These are phyloP conservation scores for Exophiala lecanii-corni DNA, from an alignment of 2,329 filamentous ascomycete species.

Conservation along the genomic window DNA sequence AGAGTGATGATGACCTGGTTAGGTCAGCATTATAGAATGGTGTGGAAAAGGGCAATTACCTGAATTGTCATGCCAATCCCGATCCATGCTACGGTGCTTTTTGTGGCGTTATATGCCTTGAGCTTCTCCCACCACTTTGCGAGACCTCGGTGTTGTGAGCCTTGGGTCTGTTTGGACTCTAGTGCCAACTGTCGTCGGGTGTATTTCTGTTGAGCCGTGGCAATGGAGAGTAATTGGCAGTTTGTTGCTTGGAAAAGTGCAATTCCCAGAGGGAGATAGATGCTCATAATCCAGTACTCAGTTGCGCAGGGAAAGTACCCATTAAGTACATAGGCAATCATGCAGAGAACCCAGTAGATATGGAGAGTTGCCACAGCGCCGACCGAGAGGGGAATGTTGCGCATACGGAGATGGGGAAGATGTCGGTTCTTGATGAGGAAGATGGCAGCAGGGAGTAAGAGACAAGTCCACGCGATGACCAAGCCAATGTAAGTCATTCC, in stretches of 20 bases:
- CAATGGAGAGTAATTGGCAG: constrained; percentile 56
- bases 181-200: constrained; percentile 7
- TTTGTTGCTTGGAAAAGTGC: constrained; percentile 63
- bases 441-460: constrained; percentile 30
- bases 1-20: constrained; percentile 54
- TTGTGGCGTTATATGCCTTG: constrained; percentile 43
- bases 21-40: constrained; percentile 13
- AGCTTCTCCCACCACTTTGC: constrained; percentile 36
- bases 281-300: constrained; percentile 65
- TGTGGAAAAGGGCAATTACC: constrained; percentile 37
- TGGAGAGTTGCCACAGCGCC: constrained; percentile 36
- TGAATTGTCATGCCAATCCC: constrained; percentile 53
- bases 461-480: constrained; percentile 31
- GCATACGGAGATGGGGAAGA: constrained; percentile 35
- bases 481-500: constrained; percentile 25
- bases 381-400: constrained; percentile 36
- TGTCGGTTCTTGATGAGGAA: constrained; percentile 33
- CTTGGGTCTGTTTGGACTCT: neutral
- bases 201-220: constrained; percentile 46
- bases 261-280: constrained; percentile 61
- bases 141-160: constrained; percentile 27
- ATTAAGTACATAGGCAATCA: constrained; percentile 35
- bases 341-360: constrained; percentile 34
- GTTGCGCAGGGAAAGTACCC: constrained; percentile 44
- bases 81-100: constrained; percentile 49